phyloP scores from a whole-genome alignment of 257 asterid species.

The Solanum okadae region DNA sequence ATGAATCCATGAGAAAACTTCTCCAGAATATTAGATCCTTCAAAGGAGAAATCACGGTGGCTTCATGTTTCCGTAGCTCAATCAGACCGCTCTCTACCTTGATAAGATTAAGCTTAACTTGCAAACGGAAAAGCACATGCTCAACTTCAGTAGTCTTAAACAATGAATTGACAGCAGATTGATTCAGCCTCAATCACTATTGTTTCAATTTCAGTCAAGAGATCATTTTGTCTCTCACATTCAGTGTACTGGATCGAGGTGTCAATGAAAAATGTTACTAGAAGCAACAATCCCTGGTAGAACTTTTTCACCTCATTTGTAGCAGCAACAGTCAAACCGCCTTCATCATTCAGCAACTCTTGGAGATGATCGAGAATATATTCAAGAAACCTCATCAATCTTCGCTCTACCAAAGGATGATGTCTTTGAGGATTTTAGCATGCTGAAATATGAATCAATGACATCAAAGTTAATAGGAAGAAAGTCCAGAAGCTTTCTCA shows the following conservation, averaged over 20 bases:
- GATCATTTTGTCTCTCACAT: not conserved
- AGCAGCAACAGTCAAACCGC: not conserved
- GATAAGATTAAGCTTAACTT: not conserved
- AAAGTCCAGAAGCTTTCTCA: not conserved
- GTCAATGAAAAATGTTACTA: not conserved
- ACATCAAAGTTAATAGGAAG: not conserved
- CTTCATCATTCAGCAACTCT: not conserved
- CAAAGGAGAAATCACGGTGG: not conserved
- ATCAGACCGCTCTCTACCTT: not conserved
- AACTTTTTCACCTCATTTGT: not conserved
- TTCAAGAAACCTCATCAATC: not conserved
- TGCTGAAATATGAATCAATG: not conserved
- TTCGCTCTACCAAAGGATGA: not conserved
- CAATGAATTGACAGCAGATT: not conserved
- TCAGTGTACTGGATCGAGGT: not conserved
- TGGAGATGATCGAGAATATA: not conserved
- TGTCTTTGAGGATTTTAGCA: not conserved
- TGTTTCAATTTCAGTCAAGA: not conserved
- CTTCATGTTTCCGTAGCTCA: not conserved
- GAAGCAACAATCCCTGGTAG: not conserved
- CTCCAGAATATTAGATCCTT: not conserved
- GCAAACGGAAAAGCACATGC: not conserved
- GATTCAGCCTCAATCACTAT: not conserved
- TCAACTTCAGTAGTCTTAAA: not conserved
- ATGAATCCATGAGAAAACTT: not conserved